phyloP scores from a whole-genome alignment of 148 eudicot species.

The Salicornia ramosissima region DNA sequence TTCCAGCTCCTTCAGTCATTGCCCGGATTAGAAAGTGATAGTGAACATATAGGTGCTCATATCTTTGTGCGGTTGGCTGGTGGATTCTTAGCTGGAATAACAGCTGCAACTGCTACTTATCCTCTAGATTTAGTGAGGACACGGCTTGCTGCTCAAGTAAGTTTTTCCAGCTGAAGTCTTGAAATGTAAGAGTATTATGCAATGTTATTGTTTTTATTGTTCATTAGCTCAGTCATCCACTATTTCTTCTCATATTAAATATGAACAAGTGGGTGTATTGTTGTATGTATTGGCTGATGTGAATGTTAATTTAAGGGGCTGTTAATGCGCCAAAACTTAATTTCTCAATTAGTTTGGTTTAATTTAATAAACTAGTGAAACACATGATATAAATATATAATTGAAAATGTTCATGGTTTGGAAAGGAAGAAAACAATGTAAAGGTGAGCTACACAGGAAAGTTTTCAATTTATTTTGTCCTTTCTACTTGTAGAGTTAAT shows the following conservation, averaged over 20 bases:
- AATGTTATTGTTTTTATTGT: neutral
- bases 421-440: neutral
- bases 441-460: neutral
- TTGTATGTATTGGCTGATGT: too few species aligned
- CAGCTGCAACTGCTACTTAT: constrained; percentile 66
- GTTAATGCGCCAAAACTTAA: too few species aligned
- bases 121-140: constrained; percentile 78
- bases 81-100: constrained; percentile 88
- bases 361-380: neutral
- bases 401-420: neutral
- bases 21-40: constrained; percentile 43
- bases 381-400: neutral
- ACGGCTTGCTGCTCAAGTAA: constrained; percentile 73
- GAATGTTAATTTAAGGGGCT: too few species aligned
- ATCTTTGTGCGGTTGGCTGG: constrained; percentile 59
- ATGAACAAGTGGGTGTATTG: neutral
- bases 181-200: neutral
- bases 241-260: neutral
- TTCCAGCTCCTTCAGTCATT: constrained; percentile 58
- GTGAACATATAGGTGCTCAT: constrained; percentile 46
- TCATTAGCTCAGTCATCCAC: neutral
- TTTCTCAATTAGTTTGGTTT: neutral
- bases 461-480: neutral
- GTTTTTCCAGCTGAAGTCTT: neutral
- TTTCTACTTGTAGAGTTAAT: neutral